Base-by-base conservation (phyloP, 768 basidiomycete genomes). In the Rhodotorula taiwanensis region DNA sequence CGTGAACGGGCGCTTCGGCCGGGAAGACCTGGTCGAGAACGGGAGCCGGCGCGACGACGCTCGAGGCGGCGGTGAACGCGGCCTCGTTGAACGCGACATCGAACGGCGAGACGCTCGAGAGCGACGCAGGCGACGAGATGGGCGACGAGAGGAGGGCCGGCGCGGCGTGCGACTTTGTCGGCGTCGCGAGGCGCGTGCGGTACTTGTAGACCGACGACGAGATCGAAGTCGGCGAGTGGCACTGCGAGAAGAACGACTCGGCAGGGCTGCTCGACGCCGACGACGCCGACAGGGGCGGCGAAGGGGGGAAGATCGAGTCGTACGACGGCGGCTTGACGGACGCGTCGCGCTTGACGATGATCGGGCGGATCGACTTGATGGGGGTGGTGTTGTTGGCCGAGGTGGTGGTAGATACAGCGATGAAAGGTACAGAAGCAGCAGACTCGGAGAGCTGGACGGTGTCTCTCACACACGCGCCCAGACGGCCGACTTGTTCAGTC, bases 11-110 rank as follows among this genome's bases (percentile, higher is more conserved):
- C 23, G 64, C 54, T 10, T 58, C 3, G n/a, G 51, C 13, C 21
- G 69, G 61, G 59, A 66, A 70, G 51, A 70, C 33, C 31, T 36
- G 44, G 5, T 27, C 25, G 64, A 70, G 61, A 58, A 70, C 41
- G 31, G 55, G 42, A 18, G 53, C 11, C 4, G 42, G 42, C 45
- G 52, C n/a, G 39, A 34, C n/a, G n/a, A n/a, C n/a, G n/a, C n/a
- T n/a, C n/a, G n/a, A 11, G 48, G 58, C 50, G 5, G n/a, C 27
- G 48, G 28, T 23, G 41, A 55, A n/a, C 27, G 53, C 30, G 45
- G 44, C 54, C 23, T 36, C 36, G 30, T 45, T 42, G 49, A 27
- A 23, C 39, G 27, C 34, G 54, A n/a, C 34, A 54, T 49, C 41
- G 25, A 41, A 18, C 25, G 52, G 52, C 42, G 42, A n/a, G n/a